Evolutionary conservation across 371 early-diverging fungal species (phyloP).

Genomic region (Mucor sp.): DNA sequence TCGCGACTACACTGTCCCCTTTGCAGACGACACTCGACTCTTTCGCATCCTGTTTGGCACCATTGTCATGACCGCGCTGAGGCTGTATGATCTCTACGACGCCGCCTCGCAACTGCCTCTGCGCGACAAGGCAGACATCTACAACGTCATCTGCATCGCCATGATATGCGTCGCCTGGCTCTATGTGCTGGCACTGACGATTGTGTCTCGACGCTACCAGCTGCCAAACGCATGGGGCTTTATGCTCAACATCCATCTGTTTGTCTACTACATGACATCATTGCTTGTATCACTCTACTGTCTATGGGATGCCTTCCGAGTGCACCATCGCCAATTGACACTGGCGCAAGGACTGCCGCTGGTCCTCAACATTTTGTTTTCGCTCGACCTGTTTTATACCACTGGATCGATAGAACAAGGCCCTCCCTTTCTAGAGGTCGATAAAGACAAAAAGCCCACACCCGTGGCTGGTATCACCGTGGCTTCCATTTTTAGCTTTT

Average conservation of each 20-base stretch:
- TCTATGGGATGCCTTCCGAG: slow-evolving; percentile 12
- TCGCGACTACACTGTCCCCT: too few relatives aligned
- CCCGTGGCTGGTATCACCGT: slow-evolving; percentile 17
- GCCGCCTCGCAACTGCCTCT: slow-evolving; percentile 14
- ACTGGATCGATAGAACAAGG: too few relatives aligned
- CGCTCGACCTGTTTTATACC: too few relatives aligned
- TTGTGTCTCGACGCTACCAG: background rate
- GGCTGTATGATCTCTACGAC: background rate
- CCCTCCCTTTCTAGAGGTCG: too few relatives aligned
- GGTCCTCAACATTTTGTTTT: background rate
- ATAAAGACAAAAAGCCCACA: too few relatives aligned
- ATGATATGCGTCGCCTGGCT: too few relatives aligned
- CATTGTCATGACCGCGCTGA: background rate
- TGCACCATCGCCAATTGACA: background rate
- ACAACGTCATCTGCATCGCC: too few relatives aligned
- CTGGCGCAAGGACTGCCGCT: slow-evolving; percentile 20
- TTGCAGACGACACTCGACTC: background rate
- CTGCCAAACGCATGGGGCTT: slow-evolving; percentile 42
- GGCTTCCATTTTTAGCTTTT: slow-evolving; percentile 26
- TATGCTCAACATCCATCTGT: slow-evolving; percentile 39
- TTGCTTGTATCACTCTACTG: slow-evolving; percentile 14
- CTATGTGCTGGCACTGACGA: too few relatives aligned
- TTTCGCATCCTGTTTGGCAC: slow-evolving; percentile 6
- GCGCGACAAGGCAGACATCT: too few relatives aligned
- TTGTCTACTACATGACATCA: slow-evolving; percentile 19